Evolutionary conservation across 176 grass and related monocot genomes (phyloP).

Genomic region (Puya raimondii): DNA sequence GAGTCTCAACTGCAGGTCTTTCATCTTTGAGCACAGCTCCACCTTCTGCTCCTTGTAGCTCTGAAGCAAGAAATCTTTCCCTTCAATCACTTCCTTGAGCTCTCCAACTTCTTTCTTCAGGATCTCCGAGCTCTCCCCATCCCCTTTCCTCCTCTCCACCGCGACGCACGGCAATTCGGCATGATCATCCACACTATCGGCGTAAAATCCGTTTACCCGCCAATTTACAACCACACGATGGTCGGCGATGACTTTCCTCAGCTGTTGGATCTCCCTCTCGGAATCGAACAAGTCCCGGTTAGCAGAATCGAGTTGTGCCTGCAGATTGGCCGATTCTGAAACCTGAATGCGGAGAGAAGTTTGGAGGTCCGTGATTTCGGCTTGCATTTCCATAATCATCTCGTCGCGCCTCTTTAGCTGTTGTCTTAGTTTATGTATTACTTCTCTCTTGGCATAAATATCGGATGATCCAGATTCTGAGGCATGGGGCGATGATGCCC

Average conservation of each 20-base stretch:
- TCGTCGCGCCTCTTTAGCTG: slow-evolving; percentile 86
- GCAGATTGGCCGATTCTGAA: slow-evolving; percentile 46
- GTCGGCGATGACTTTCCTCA: slow-evolving; percentile 74
- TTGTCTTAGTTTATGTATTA: slow-evolving; percentile 82
- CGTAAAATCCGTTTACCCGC: slow-evolving; percentile 39
- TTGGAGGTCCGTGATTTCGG: slow-evolving; percentile 72
- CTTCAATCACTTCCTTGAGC: slow-evolving; percentile 72
- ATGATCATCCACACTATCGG: slow-evolving; percentile 35
- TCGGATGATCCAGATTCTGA: slow-evolving; percentile 83
- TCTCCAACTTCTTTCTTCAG: slow-evolving; percentile 63
- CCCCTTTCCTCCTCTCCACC: slow-evolving; percentile 44
- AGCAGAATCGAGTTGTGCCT: slow-evolving; percentile 66
- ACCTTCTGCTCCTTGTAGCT: slow-evolving; percentile 92
- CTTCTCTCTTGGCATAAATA: slow-evolving; percentile 83
- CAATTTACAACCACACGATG: slow-evolving; percentile 49
- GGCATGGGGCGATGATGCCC: slow-evolving; percentile 62
- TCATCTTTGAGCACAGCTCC: slow-evolving; percentile 70
- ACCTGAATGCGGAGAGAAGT: slow-evolving; percentile 71
- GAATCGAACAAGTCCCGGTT: slow-evolving; percentile 74
- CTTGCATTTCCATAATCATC: slow-evolving; percentile 94
- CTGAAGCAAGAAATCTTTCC: slow-evolving; percentile 93
- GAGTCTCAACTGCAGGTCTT: slow-evolving; percentile 74
- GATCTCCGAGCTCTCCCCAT: slow-evolving; percentile 49
- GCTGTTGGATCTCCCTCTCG: slow-evolving; percentile 56
- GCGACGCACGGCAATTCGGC: slow-evolving; percentile 32